A percentile compares a stretch with the other conserved stretches of the same genome.
Evolutionary conservation across 345 rosid genomes (phyloP).

Genomic region (Anastatica hierochuntica): DNA sequence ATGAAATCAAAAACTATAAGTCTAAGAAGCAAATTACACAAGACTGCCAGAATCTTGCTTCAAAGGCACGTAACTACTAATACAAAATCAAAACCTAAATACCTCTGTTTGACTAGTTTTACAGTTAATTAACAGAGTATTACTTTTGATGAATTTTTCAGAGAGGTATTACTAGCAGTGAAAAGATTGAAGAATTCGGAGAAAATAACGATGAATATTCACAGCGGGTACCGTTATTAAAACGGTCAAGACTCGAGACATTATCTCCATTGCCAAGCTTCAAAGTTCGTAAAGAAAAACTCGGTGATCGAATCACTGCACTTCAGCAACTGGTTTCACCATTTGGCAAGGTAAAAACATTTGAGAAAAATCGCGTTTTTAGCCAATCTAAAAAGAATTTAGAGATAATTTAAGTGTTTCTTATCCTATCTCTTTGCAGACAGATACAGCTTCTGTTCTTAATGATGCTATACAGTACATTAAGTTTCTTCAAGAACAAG

Average conservation of each 20-base stretch:
- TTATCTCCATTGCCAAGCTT: conserved; percentile 73
- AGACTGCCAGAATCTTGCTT: conserved; percentile 7
- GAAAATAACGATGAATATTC: conserved; percentile 28
- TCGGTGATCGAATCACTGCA: conserved; percentile 96
- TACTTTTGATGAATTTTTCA: neutral
- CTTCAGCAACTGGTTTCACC: conserved; percentile 98
- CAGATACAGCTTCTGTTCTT: conserved; percentile 95
- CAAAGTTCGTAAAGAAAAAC: conserved; percentile 94
- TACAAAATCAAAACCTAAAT: neutral
- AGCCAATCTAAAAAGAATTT: neutral
- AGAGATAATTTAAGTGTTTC: neutral
- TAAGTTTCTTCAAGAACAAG: conserved; percentile 78
- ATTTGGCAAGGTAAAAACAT: conserved; percentile 89
- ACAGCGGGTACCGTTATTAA: conserved; percentile 8
- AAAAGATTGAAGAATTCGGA: conserved; percentile 27
- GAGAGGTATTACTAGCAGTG: too few species aligned
- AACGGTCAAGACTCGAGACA: conserved; percentile 62
- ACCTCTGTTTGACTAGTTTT: neutral
- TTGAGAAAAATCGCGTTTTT: too few species aligned
- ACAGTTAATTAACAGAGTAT: neutral
- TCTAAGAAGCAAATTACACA: conserved; percentile 10
- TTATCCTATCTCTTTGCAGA: conserved; percentile 32
- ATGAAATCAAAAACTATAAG: conserved; percentile 11
- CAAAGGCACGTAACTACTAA: conserved; percentile 22
- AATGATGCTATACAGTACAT: conserved; percentile 83